Evolutionary conservation across 2,329 filamentous ascomycete genomes (phyloP), one percentile per base, ranked within the genome.

Genomic region (Pyrenochaeta sp.): DNA sequence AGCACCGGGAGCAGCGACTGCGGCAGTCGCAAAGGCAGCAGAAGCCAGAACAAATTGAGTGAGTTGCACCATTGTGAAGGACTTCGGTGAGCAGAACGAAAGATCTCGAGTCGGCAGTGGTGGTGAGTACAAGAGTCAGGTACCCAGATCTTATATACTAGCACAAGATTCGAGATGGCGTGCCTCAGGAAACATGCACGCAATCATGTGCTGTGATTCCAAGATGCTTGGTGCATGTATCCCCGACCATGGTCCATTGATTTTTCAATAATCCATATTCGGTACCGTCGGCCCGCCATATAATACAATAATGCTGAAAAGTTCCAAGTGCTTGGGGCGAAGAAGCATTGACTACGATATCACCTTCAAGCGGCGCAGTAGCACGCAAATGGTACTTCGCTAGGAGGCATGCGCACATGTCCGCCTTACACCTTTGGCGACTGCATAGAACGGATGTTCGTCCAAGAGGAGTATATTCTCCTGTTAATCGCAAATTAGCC

Each of bases 41-140:
- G 58, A 52, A 10, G 58, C 58, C 42, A 63, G 45, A 29, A 61
- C 38, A 14, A 62, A 44, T 10, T 54, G 51, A 21, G 53, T 61
- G 29, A 63, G 28, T 36, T 58, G 53, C n/a, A 63, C 60, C 60
- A 63, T 63, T 14, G 32, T 59, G 50, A 22, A 42, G 19, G 18
- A 14, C 17, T 37, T 36, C 14, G 23, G 20, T 27, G 18, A 8
- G 15, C 14, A 29, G 34, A 41, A 34, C 18, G 32, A 41, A 30
- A 6, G 29, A 30, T 31, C 20, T 35, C n/a, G 34, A 40, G 30
- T 18, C 29, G 37, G 27, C 36, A 20, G 17, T 53, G 39, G 27
- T 27, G 20, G 15, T 3, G 8, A 29, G 21, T 46, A 44, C 29
- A 18, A 27, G 7, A n/a, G 15, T 14, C 6, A 48, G 37, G 44